A percentile compares a stretch with the other conserved stretches of the same genome.
Evolutionary conservation across 257 asterid species (phyloP).

Genomic region (Lantana camara): DNA sequence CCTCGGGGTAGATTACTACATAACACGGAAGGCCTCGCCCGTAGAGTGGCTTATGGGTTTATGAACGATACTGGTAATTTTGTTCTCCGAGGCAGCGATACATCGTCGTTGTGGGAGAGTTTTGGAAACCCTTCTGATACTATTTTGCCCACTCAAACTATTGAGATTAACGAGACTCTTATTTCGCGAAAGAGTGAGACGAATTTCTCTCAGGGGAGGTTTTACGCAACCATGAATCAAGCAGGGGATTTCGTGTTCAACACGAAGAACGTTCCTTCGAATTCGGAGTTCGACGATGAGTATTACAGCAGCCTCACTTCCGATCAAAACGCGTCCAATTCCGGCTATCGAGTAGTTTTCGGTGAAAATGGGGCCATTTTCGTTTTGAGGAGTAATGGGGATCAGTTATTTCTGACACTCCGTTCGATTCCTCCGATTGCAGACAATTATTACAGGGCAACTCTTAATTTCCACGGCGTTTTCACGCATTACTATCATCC

Average conservation of each 20-base stretch:
- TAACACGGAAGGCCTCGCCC: conserved; percentile 11
- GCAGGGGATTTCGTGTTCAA: conserved; percentile 46
- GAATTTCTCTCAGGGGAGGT: conserved; percentile 49
- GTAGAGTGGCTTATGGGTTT: conserved; percentile 36
- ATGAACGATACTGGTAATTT: conserved; percentile 63
- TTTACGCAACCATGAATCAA: conserved; percentile 35
- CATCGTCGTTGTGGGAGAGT: conserved; percentile 52
- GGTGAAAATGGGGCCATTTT: conserved; percentile 31
- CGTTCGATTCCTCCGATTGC: conserved; percentile 25
- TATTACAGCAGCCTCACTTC: conserved; percentile 42
- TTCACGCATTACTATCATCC: conserved; percentile 47
- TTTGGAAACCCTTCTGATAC: conserved; percentile 42
- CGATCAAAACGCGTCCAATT: conserved; percentile 22
- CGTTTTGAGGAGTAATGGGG: conserved; percentile 33
- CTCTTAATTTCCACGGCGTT: conserved; percentile 54
- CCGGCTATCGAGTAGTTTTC: conserved; percentile 42
- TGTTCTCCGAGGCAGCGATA: conserved; percentile 26
- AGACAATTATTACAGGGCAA: conserved; percentile 43
- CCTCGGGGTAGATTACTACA: conserved; percentile 35
- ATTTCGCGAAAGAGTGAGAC: conserved; percentile 28
- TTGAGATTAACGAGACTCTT: conserved; percentile 27
- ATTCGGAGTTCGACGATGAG: conserved; percentile 28
- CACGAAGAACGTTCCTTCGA: conserved; percentile 30
- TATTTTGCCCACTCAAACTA: conserved; percentile 36
- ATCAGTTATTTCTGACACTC: not conserved